These are phyloP conservation scores for Colletotrichum acutatum DNA, from an alignment of 2,329 filamentous ascomycete species.

Conservation along the genomic window DNA sequence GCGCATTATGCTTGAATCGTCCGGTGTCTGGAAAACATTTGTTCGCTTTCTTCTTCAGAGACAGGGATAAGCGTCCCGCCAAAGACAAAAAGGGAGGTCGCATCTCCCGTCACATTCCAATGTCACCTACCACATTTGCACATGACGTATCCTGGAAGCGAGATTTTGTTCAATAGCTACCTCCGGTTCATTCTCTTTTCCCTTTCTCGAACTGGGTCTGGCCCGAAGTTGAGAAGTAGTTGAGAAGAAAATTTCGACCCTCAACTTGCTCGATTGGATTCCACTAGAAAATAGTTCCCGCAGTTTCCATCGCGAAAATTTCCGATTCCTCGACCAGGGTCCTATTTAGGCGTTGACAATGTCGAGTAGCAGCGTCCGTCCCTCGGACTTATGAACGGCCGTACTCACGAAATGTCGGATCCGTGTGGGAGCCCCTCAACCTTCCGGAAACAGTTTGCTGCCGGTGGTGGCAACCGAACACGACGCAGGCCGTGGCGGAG, in stretches of 20 bases:
- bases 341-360: background rate
- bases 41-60: background rate
- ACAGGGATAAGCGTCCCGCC: constrained; percentile 15
- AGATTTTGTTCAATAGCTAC: constrained; percentile 3
- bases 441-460: constrained; percentile 16
- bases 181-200: background rate
- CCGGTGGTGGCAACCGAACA: background rate
- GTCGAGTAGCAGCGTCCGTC: background rate
- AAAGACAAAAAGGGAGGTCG: constrained; percentile 19
- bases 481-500: constrained; percentile 19
- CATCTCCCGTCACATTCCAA: constrained; percentile 2
- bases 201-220: background rate
- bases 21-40: constrained; percentile 24
- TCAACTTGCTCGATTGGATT: background rate
- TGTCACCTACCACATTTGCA: constrained; percentile 22
- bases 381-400: background rate
- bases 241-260: background rate
- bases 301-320: constrained; percentile 26
- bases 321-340: background rate
- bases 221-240: background rate
- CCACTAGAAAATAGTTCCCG: background rate
- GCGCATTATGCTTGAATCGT: constrained; percentile 26
- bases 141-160: constrained; percentile 17
- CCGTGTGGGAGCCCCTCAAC: background rate
- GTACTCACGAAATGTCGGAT: background rate